Evolutionary conservation across 192 early-diverging fungal genomes (phyloP).

Genomic region (Coemansia sp.): DNA sequence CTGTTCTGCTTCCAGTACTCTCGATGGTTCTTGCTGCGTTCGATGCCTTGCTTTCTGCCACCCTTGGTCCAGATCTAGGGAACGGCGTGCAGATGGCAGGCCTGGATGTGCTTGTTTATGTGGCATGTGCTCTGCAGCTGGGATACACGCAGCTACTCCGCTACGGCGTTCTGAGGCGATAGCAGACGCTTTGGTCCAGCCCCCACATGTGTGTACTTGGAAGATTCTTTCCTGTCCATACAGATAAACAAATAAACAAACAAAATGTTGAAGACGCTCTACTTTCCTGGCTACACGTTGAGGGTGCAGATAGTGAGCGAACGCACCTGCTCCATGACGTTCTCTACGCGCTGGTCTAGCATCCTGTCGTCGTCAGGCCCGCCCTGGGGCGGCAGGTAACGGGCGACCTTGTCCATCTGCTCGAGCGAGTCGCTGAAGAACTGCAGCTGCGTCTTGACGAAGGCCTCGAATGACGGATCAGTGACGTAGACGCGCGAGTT

Average conservation of each 20-base stretch:
- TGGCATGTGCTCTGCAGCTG: slow-evolving; percentile 12
- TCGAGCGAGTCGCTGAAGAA: slow-evolving; percentile 84
- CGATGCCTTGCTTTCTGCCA: neutral
- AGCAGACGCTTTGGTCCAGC: too few relatives aligned
- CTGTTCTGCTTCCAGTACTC: slow-evolving; percentile 17
- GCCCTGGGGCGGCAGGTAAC: slow-evolving; percentile 61
- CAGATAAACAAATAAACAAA: neutral
- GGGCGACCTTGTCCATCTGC: slow-evolving; percentile 66
- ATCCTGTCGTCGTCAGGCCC: slow-evolving; percentile 54
- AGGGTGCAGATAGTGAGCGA: slow-evolving; percentile 88
- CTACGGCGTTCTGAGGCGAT: neutral
- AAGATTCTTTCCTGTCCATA: too few relatives aligned
- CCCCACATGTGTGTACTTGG: too few relatives aligned
- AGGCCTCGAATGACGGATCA: slow-evolving; percentile 94
- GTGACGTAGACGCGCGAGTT: slow-evolving; percentile 85
- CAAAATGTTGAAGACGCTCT: neutral
- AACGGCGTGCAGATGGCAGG: slow-evolving; percentile 18
- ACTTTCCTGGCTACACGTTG: slow-evolving; percentile 37
- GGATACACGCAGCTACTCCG: slow-evolving; percentile 3
- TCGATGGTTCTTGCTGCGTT: neutral
- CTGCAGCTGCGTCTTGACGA: slow-evolving; percentile 90
- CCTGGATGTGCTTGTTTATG: slow-evolving; percentile 21
- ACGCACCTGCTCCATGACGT: slow-evolving; percentile 85
- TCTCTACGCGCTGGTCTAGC: slow-evolving; percentile 75
- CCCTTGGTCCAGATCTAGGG: slow-evolving; percentile 20